Percentiles rank a stretch among this genome's conserved stretches.
phyloP scores from a whole-genome alignment of 2,329 filamentous ascomycete species.

The Botrytis pseudocinerea region DNA sequence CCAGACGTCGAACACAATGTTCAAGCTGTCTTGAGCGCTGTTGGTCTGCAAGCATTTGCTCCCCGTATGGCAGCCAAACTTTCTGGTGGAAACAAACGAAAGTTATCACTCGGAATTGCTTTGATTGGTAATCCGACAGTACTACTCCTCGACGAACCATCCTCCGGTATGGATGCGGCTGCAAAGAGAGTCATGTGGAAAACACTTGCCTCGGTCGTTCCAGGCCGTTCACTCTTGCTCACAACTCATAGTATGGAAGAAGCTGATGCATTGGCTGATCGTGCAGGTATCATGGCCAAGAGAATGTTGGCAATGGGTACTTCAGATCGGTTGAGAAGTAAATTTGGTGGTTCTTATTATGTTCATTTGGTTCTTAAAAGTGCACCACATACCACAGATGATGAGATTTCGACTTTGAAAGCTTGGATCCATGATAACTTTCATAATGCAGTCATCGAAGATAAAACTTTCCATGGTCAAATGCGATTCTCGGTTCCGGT shows the following conservation, averaged over 20 bases:
- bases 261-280: conserved; percentile 80
- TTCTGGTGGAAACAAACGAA: conserved; percentile 91
- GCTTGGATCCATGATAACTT: conserved; percentile 65
- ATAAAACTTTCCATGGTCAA: conserved; percentile 80
- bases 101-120: conserved; percentile 83
- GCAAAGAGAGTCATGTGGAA: conserved; percentile 93
- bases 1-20: conserved; percentile 76
- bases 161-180: conserved; percentile 84
- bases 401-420: conserved; percentile 67
- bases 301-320: conserved; percentile 84
- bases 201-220: conserved; percentile 71
- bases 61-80: conserved; percentile 75
- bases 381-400: conserved; percentile 70
- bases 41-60: conserved; percentile 71
- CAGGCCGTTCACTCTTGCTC: conserved; percentile 78
- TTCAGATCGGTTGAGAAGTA: conserved; percentile 67
- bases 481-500: conserved; percentile 75
- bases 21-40: conserved; percentile 72
- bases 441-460: conserved; percentile 66
- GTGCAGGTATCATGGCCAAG: conserved; percentile 82
- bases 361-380: conserved; percentile 76
- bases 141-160: conserved; percentile 85
- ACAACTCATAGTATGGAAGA: conserved; percentile 97
- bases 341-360: conserved; percentile 77
- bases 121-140: conserved; percentile 90